Base-by-base conservation (phyloP, 1,284 basidiomycete genomes). In the Cutaneotrichosporon sp. region DNA sequence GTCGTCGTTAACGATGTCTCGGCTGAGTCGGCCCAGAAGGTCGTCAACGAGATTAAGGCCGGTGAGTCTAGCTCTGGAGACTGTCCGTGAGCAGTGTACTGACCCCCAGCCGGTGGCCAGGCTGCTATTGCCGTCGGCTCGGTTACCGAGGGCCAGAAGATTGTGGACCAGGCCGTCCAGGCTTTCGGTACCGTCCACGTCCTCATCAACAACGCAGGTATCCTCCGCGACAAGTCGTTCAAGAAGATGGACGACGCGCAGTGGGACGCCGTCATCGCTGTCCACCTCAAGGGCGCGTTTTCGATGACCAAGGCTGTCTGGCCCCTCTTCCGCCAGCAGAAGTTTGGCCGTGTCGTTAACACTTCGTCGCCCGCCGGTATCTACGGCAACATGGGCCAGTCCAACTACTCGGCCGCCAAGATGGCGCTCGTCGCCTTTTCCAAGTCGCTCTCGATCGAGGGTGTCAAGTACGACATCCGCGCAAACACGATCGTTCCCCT, bases 1-100 rank as follows among this genome's bases (percentile, higher is more conserved):
- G 88, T 99, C 65, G 91, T 99, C 68, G 91, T 98, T 51, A 97
- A 97, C 76, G 97, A 99, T 81, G 91, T 98, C 77, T 93, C 90
- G 74, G 85, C 84, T 61, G 87, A 88, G 68, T 90, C 92, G 22
- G 96, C 96, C 5, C 91, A 97, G 80, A 90, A 89, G 71, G 93
- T 97, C 34, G 95, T 97, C 9, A 89, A 92, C 71, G 89, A 97
- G 81, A 97, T 99, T 77, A 85, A 82, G 58, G 85, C 86, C 75
- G 90, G 94, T 91, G 69, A 67, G 86, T 77, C 0, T 2, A 5
- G 1, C 32, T 3, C 14, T 38, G 10, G 11, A 26, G 10, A 2
- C 30, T 9, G 4, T 30, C 11, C 5, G 14, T 31, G 51, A 34
- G 31, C 31, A 9, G 11, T 14, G 13, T 9, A 47, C 58, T 60